phyloP scores from a whole-genome alignment of 2,329 filamentous ascomycete species.

The Penicillium brevicompactum region DNA sequence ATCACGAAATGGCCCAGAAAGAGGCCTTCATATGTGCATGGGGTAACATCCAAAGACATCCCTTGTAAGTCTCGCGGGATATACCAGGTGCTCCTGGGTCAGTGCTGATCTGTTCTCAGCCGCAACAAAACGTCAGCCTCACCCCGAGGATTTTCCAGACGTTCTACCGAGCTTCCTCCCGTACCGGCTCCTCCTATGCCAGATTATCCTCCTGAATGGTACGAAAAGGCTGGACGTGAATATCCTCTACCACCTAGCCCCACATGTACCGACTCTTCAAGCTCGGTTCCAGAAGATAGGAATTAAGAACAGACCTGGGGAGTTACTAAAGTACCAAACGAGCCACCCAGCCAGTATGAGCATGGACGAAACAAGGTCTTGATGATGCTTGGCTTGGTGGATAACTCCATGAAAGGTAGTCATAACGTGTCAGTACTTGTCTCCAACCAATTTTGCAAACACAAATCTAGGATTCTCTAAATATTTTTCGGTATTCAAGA shows the following conservation, averaged over 20 bases:
- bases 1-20: constrained; percentile 8
- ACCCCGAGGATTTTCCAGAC: neutral
- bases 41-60: constrained; percentile 10
- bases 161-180: neutral
- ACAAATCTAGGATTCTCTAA: too few relatives aligned
- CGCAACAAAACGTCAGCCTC: neutral
- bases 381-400: too few relatives aligned
- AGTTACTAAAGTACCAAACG: too few relatives aligned
- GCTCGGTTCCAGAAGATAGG: too few relatives aligned
- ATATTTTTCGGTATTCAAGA: too few relatives aligned
- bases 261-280: too few relatives aligned
- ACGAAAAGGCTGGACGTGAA: neutral
- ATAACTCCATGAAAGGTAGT: too few relatives aligned
- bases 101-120: neutral
- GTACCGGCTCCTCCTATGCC: neutral
- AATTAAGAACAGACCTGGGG: too few relatives aligned
- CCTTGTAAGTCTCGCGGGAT: constrained; percentile 1
- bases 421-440: too few relatives aligned
- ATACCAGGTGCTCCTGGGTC: neutral
- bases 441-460: too few relatives aligned
- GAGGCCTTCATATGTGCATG: constrained; percentile 2
- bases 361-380: too few relatives aligned
- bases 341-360: too few relatives aligned
- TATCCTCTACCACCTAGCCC: neutral
- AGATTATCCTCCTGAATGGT: neutral